These are phyloP conservation scores for Exophiala xenobiotica DNA, from an alignment of 2,329 filamentous ascomycete species.

Conservation along the genomic window DNA sequence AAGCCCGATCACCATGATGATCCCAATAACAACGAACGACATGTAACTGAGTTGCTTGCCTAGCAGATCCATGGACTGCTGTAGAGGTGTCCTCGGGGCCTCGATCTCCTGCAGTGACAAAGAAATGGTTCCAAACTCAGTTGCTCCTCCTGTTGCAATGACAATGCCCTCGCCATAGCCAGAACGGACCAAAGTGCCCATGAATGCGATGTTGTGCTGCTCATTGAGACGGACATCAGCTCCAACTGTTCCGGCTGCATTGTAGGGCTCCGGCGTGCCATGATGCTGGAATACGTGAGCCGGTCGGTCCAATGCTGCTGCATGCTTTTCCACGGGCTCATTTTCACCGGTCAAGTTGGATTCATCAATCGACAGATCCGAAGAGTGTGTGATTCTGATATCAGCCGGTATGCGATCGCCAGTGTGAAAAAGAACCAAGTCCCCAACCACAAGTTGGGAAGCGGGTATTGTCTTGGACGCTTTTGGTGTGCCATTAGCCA, in stretches of 20 bases:
- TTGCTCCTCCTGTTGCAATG: slow-evolving; percentile 90
- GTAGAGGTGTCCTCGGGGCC: slow-evolving; percentile 87
- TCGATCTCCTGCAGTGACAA: slow-evolving; percentile 93
- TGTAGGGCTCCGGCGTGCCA: slow-evolving; percentile 58
- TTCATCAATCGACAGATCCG: slow-evolving; percentile 90
- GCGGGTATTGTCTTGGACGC: slow-evolving; percentile 84
- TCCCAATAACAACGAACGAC: slow-evolving; percentile 88
- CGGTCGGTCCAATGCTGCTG: slow-evolving; percentile 55
- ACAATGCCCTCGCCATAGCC: slow-evolving; percentile 95
- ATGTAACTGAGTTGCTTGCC: slow-evolving; percentile 95
- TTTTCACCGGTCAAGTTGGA: slow-evolving; percentile 97
- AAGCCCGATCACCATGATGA: slow-evolving; percentile 89
- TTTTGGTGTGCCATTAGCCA: slow-evolving; percentile 52
- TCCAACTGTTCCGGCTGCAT: slow-evolving; percentile 58
- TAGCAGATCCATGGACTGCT: slow-evolving; percentile 95
- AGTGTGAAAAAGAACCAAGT: slow-evolving; percentile 89
- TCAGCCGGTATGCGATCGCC: slow-evolving; percentile 96
- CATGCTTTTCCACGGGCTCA: slow-evolving; percentile 78
- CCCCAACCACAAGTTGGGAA: slow-evolving; percentile 81
- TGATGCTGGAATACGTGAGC: slow-evolving; percentile 38
- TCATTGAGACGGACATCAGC: slow-evolving; percentile 69
- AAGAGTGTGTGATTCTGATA: slow-evolving; percentile 85
- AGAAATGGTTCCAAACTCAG: slow-evolving; percentile 94
- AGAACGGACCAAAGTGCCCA: slow-evolving; percentile 94
- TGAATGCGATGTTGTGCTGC: slow-evolving; percentile 90